Percentiles rank a stretch among this genome's conserved stretches.
These are phyloP conservation scores for Boletus edulis DNA, from an alignment of 768 basidiomycete species.

Conservation along the genomic window DNA sequence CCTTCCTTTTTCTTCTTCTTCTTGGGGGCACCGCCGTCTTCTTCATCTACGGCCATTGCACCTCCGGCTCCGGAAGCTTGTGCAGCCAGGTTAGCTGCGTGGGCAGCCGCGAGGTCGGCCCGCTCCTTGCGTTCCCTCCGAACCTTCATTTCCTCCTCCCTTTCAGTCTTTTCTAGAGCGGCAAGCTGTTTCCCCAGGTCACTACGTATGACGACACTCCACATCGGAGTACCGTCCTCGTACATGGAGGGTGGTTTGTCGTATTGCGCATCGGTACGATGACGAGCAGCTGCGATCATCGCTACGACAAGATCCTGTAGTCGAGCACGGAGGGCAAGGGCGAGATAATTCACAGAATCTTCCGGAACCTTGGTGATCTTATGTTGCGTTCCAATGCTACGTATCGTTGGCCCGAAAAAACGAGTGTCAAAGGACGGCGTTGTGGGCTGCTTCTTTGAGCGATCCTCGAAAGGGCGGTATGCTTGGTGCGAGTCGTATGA, in stretches of 20 bases:
- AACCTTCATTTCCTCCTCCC: slow-evolving; percentile 78
- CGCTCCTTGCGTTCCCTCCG: slow-evolving; percentile 79
- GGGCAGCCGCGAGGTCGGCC: slow-evolving; percentile 67
- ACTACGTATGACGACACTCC: slow-evolving; percentile 72
- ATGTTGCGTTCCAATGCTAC: slow-evolving; percentile 62
- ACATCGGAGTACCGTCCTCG: slow-evolving; percentile 72
- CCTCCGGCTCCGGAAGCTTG: slow-evolving; percentile 42
- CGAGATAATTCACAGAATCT: slow-evolving; percentile 74
- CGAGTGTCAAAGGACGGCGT: slow-evolving; percentile 69
- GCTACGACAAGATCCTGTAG: slow-evolving; percentile 65
- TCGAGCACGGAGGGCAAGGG: slow-evolving; percentile 73
- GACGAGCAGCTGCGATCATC: slow-evolving; percentile 66
- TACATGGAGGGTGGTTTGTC: slow-evolving; percentile 66
- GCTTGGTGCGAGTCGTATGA: slow-evolving; percentile 58
- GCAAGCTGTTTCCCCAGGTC: slow-evolving; percentile 79
- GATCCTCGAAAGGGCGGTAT: slow-evolving; percentile 73
- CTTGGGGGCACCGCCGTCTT: slow-evolving; percentile 62
- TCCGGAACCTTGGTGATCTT: slow-evolving; percentile 67
- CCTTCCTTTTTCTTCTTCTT: slow-evolving; percentile 82
- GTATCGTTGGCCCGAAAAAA: slow-evolving; percentile 65
- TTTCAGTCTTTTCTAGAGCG: slow-evolving; percentile 71
- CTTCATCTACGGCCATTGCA: slow-evolving; percentile 39
- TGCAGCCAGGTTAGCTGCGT: slow-evolving; percentile 60
- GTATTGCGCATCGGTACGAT: slow-evolving; percentile 70
- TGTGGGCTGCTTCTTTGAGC: slow-evolving; percentile 70